Base-by-base conservation (phyloP, 2,329 filamentous ascomycete genomes). In the Penicillium thymicola region DNA sequence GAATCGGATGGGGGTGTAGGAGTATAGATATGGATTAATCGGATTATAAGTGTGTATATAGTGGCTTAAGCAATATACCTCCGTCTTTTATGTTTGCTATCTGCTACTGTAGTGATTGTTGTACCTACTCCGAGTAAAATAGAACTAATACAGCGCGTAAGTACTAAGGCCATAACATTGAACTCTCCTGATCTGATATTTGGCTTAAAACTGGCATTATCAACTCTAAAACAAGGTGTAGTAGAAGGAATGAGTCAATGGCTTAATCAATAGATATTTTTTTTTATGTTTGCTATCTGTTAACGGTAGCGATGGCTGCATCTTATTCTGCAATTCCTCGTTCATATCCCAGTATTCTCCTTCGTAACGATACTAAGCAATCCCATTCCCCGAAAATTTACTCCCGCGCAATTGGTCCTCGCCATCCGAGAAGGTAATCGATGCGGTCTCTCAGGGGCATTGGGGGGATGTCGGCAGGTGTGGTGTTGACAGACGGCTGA, bases 381-480 rank as follows among this genome's bases (percentile, higher is more conserved):
- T 28, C 9, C 27, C 5, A 36, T 13, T 27, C 2, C 10, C 9
- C 16, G 9, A n/a, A n/a, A 6, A 7, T 14, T 59, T 47, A 58
- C 13, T 41, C 10, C 11, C 36, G 25, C n/a, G n/a, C 21, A 42
- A 62, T 32, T 13, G 69, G 70, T 1, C 70, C 71, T 23, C 54
- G 60, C 71, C 71, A 73, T 21, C 71, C 71, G 37, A 73, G 62
- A 38, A 67, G 57, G 37, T 72, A 70, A 52, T 73, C 71, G 14
- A 73, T 51, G 6, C 51, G 65, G 45, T 73, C 71, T 30, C 70
- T 64, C 18, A 69, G 50, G 30, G 58, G 49, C 32, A 27, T 23
- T 10, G n/a, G 11, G 4, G 30, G 27, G 14, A 18, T 14, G 1
- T 52, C 27, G 14, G 16, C 11, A n/a, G 23, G 21, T 30, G 30